phyloP scores from a whole-genome alignment of 495 filamentous ascomycete genomes.

The Penicillium taxi region DNA sequence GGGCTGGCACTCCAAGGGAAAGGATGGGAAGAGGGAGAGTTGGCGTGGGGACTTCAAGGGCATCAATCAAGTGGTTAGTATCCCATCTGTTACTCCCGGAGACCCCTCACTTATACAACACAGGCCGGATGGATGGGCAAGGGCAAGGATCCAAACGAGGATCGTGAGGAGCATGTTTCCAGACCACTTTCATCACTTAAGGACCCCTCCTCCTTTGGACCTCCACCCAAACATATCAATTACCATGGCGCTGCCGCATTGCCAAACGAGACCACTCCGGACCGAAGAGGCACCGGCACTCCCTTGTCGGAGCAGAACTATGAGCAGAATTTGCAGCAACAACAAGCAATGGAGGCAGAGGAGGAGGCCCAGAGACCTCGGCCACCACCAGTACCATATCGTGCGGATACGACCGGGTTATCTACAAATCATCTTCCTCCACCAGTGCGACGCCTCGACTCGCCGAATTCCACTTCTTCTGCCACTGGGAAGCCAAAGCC shows the following conservation, averaged over 20 bases:
- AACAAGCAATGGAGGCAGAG: slow-evolving; percentile 26
- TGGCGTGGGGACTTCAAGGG: slow-evolving; percentile 55
- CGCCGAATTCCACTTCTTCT: slow-evolving; percentile 27
- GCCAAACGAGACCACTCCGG: slow-evolving; percentile 41
- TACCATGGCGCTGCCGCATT: slow-evolving; percentile 45
- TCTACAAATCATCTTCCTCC: slow-evolving; percentile 60
- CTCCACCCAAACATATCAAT: slow-evolving; percentile 67
- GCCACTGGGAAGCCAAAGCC: slow-evolving; percentile 37
- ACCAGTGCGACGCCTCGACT: slow-evolving; percentile 50
- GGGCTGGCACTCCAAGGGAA: slow-evolving; percentile 53
- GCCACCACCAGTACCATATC: slow-evolving; percentile 59
- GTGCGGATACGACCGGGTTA: slow-evolving; percentile 61
- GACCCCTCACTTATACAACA: slow-evolving; percentile 3
- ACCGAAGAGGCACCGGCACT: slow-evolving; percentile 41
- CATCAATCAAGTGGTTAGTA: slow-evolving; percentile 49
- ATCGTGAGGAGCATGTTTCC: slow-evolving; percentile 46
- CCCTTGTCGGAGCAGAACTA: slow-evolving; percentile 38
- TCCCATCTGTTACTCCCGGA: background rate
- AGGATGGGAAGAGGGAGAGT: slow-evolving; percentile 46
- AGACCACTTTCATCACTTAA: slow-evolving; percentile 67
- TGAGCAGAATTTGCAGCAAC: slow-evolving; percentile 17
- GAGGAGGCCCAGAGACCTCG: slow-evolving; percentile 37
- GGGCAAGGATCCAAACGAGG: slow-evolving; percentile 35
- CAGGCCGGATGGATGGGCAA: slow-evolving; percentile 39
- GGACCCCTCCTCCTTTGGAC: slow-evolving; percentile 77